A percentile compares a stretch with the other conserved stretches of the same genome.
Evolutionary conservation across 1,139 yeast genomes (phyloP).

Genomic region (Taphrina betulina): DNA sequence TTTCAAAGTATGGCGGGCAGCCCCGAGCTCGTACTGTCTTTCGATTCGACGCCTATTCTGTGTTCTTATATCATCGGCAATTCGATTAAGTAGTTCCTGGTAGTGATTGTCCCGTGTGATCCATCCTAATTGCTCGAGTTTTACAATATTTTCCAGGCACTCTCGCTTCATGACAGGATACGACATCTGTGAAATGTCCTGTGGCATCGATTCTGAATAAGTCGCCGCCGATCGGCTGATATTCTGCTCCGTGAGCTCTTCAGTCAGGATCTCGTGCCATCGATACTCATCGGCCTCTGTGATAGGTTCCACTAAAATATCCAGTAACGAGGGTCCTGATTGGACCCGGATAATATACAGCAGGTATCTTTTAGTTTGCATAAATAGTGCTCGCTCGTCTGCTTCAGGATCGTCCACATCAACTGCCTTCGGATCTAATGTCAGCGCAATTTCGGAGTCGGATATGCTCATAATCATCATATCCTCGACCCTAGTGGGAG

Average conservation of each 20-base stretch:
- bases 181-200: slow-evolving; percentile 48
- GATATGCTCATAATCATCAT: slow-evolving; percentile 23
- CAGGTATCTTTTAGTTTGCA: slow-evolving; percentile 79
- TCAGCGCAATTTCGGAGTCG: slow-evolving; percentile 45
- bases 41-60: slow-evolving; percentile 68
- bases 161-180: slow-evolving; percentile 76
- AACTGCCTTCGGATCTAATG: slow-evolving; percentile 48
- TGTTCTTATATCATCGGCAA: slow-evolving; percentile 79
- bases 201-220: slow-evolving; percentile 28
- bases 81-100: slow-evolving; percentile 76
- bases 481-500: slow-evolving; percentile 47
- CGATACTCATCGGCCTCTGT: slow-evolving; percentile 63
- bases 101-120: slow-evolving; percentile 68
- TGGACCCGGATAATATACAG: slow-evolving; percentile 80
- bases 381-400: slow-evolving; percentile 53
- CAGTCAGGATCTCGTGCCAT: slow-evolving; percentile 57
- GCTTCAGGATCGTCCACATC: slow-evolving; percentile 47
- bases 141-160: slow-evolving; percentile 72
- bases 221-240: slow-evolving; percentile 33
- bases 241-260: slow-evolving; percentile 48
- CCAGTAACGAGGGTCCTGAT: slow-evolving; percentile 67
- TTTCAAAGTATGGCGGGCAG: slow-evolving; percentile 59
- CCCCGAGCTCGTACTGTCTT: slow-evolving; percentile 61
- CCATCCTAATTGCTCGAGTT: slow-evolving; percentile 68
- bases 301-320: slow-evolving; percentile 70